phyloP scores from a whole-genome alignment of 176 grass and related monocot species.

The Oryza rufipogon region DNA sequence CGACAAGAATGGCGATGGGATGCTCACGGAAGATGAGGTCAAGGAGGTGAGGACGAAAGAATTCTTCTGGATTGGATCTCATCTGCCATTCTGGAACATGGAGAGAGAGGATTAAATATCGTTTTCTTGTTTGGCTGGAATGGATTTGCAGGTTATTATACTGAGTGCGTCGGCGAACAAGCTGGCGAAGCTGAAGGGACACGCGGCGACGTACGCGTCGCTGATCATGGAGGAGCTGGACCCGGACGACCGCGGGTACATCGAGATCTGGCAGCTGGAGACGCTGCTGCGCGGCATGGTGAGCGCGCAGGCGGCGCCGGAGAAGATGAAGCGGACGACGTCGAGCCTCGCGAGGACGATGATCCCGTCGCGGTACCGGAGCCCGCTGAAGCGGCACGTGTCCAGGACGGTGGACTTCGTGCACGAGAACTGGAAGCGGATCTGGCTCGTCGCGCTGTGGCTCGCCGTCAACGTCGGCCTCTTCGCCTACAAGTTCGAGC shows the following conservation, averaged over 20 bases:
- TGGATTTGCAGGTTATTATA: constrained; percentile 73
- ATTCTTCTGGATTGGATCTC: neutral
- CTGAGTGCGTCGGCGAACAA: constrained; percentile 90
- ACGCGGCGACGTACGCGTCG: constrained; percentile 83
- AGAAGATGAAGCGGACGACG: constrained; percentile 66
- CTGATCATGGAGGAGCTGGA: constrained; percentile 99
- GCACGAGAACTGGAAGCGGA: constrained; percentile 95
- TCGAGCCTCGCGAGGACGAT: constrained; percentile 86
- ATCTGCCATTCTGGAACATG: neutral
- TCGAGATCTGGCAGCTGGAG: constrained; percentile 98
- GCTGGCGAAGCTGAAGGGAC: constrained; percentile 79
- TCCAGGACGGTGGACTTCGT: constrained; percentile 74
- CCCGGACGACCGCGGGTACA: constrained; percentile 79
- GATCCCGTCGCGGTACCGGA: constrained; percentile 75
- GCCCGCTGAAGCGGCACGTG: constrained; percentile 58
- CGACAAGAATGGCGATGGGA: constrained; percentile 96
- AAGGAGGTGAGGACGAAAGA: constrained; percentile 65
- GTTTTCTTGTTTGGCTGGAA: neutral
- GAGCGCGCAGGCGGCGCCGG: constrained; percentile 61
- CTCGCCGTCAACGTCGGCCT: constrained; percentile 59
- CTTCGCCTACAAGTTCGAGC: constrained; percentile 84
- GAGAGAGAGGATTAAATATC: neutral
- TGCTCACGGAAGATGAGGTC: constrained; percentile 95
- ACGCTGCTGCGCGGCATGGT: constrained; percentile 86
- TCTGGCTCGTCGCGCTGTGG: constrained; percentile 86